phyloP scores from a whole-genome alignment of 805 yeast species.

The Starmerella floris region DNA sequence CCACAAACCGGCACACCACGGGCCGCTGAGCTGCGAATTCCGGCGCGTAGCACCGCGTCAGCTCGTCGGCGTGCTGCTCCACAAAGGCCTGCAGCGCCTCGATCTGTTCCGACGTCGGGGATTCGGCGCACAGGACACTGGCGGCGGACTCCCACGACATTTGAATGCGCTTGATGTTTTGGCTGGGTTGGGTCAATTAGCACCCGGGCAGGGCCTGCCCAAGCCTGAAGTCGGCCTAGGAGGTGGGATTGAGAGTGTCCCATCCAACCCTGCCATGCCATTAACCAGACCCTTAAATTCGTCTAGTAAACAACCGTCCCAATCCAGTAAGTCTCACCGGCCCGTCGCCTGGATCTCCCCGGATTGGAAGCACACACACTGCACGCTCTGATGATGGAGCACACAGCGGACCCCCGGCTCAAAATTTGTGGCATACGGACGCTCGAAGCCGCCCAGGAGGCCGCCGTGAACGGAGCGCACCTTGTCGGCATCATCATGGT shows the following conservation, averaged over 20 bases:
- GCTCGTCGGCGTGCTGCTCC: constrained; percentile 7
- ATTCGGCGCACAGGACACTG: constrained; percentile 9
- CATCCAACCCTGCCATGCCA: no score
- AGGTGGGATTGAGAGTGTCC: no score
- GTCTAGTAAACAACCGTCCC: no score
- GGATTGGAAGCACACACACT: no score
- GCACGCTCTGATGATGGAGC: no score
- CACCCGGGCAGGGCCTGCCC: no score
- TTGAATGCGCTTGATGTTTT: background rate
- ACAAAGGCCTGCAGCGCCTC: constrained; percentile 16
- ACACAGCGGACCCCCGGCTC: constrained; percentile 28
- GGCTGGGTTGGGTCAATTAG: background rate
- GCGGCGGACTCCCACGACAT: constrained; percentile 20
- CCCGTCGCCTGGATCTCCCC: no score
- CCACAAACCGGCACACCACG: constrained; percentile 6
- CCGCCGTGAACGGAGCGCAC: constrained; percentile 60
- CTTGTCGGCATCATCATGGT: constrained; percentile 77
- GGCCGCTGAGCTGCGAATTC: constrained; percentile 10
- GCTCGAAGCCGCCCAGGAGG: constrained; percentile 53
- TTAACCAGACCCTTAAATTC: no score
- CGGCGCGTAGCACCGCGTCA: constrained; percentile 10
- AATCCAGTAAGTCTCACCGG: no score
- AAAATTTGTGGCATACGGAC: constrained; percentile 78
- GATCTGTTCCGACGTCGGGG: constrained; percentile 14
- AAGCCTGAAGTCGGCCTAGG: no score